Conservation (phyloP, 768 basidiomycete genomes). For the Lentinula detonsa region DNA sequence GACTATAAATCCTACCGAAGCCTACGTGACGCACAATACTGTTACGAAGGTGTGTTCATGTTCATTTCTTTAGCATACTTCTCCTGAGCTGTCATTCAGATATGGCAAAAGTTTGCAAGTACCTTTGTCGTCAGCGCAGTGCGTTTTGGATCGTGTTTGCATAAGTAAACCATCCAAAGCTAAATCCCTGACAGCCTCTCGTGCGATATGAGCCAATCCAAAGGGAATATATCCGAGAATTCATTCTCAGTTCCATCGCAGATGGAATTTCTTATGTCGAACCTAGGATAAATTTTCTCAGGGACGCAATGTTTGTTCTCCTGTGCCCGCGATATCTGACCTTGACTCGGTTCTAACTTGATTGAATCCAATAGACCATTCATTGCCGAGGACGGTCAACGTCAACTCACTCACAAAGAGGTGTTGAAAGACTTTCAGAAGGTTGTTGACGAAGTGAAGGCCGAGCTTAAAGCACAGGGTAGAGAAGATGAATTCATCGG, state of each 20-base stretch:
- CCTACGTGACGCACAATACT: conserved; percentile 70
- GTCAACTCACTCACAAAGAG: conserved; percentile 52
- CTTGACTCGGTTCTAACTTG: not conserved
- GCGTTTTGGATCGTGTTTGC: not conserved
- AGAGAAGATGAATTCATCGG: conserved; percentile 60
- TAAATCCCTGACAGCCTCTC: conserved; percentile 25
- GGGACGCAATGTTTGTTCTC: conserved; percentile 34
- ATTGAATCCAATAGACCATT: conserved; percentile 39
- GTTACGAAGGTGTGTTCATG: conserved; percentile 44
- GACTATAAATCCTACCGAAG: conserved; percentile 59
- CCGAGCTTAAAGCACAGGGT: conserved; percentile 41
- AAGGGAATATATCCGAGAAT: conserved; percentile 52
- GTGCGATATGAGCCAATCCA: conserved; percentile 54
- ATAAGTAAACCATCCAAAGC: not conserved
- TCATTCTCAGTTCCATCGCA: conserved; percentile 54
- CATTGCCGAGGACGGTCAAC: conserved; percentile 45
- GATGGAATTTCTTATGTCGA: conserved; percentile 74
- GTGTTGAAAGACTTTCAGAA: conserved; percentile 51
- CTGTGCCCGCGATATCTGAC: not conserved
- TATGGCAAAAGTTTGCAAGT: conserved; percentile 68
- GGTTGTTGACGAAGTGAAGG: conserved; percentile 47
- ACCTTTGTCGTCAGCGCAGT: conserved; percentile 42
- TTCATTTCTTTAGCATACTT: not conserved
- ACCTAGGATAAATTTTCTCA: conserved; percentile 57
- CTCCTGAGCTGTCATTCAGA: conserved; percentile 30